Base-by-base conservation (phyloP, 495 filamentous ascomycete genomes). In the Hyaloscypha finlandica region DNA sequence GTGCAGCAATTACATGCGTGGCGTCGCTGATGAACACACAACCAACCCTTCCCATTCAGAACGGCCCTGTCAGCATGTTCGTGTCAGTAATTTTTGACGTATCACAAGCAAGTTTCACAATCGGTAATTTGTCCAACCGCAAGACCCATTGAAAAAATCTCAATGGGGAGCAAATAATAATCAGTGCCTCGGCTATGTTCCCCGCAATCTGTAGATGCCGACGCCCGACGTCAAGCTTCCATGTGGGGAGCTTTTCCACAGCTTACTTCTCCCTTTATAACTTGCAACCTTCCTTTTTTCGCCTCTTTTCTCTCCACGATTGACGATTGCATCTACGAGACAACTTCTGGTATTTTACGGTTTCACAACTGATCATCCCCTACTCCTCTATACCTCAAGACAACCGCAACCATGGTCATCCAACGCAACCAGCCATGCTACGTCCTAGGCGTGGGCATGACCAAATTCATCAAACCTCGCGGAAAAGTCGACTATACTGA, bases 381-480 rank as follows among this genome's bases (percentile, higher is more conserved):
- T 14, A 48, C 42, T 4, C 16, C 42, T 16, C 16, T 6, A 4
- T 1, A 16, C 4, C 16, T 48, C 42, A 16, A 9, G 12, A 51
- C 11, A 48, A 48, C 60, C 65, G 61, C 48, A 48, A 68, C 14
- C 11, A 73, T 74, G 73, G 73, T 72, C 37, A 68, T 70, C 58
- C 62, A 66, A 64, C 70, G 63, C 66, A 70, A 69, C 60, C 52
- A 72, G 25, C 73, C 73, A 67, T 73, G 70, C 82, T 98, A 97
- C 81, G 92, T 98, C 75, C 87, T 98, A 39, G 94, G 94, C 80
- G 94, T 98, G 70, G 94, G 94, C 77, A 94, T 98, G 89, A 99
- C 95, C 80, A 96, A 96, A 78, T 99, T 99, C 85, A 92, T 97
- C 85, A 99, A 98, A 83, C 95, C 95, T 3, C 86, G 94, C 29